Base-by-base conservation (phyloP, 805 yeast species). In the Isabelozyma gotoi region DNA sequence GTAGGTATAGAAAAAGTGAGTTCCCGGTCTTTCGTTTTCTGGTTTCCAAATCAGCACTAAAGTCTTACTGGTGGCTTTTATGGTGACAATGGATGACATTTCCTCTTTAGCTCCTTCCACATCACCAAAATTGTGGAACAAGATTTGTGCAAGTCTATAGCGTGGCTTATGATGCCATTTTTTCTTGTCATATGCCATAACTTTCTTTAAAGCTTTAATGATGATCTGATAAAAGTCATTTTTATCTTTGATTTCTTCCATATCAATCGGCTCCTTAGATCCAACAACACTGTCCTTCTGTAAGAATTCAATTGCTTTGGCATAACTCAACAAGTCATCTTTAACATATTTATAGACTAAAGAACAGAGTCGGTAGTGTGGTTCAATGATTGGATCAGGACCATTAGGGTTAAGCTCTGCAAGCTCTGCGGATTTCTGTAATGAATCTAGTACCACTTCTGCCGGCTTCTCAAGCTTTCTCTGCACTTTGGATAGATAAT, bases 41-140 rank as follows among this genome's bases (percentile, higher is more conserved):
- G 97, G 96, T 53, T 89, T 89, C 98, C 99, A 94, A 44, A 94
- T 87, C 50, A 81, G 85, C 1, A 91, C 80, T 32, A 94, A 73
- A 8, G 84, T 80, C 56, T 89, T 86, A 35, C 81, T 80, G 2
- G 79, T 74, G 0, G 89, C 73, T 51, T 82, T 87, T 39, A 88
- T 61, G 6, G 86, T 74, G 41, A 91, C 77, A 14, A 89, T 67
- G 0, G 71, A 57, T 1, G 78, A 68, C 78, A 92, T 79, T 50
- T 85, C 88, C 10, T 76, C 76, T 37, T 73, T 70, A 0, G 97
- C 94, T 0, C 66, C 71, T 2, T 65, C 63, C 6, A 65, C 48
- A 44, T 86, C 81, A 1, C 72, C 62, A 33, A 80, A 72, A 3
- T 81, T 84, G 2, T 81, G 79, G 41, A 67, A 74, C 14, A 71